A percentile compares a stretch with the other conserved stretches of the same genome.
Conservation (phyloP, 306 rosid genomes). For the Cucurbita pepo region DNA sequence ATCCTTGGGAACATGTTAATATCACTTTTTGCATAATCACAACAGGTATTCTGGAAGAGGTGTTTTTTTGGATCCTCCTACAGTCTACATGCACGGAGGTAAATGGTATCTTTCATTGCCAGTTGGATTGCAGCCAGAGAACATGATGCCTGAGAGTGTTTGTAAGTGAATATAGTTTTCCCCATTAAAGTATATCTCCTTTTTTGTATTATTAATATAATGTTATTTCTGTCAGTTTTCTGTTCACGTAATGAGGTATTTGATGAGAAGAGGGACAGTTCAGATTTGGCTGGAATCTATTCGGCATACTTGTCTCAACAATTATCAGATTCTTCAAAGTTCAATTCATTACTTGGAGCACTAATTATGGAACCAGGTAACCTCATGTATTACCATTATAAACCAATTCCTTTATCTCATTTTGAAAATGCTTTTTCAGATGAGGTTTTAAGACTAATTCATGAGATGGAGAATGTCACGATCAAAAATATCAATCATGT, state of each 20-base stretch:
- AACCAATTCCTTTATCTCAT: not conserved
- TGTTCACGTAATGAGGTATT: constrained; percentile 51
- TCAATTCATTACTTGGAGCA: constrained; percentile 48
- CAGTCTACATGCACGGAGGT: constrained; percentile 46
- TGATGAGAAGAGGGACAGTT: constrained; percentile 45
- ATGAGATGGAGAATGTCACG: not conserved
- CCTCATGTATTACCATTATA: constrained; percentile 19
- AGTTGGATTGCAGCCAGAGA: constrained; percentile 32
- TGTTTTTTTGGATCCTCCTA: constrained; percentile 78
- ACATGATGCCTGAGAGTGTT: constrained; percentile 14
- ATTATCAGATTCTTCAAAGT: constrained; percentile 33
- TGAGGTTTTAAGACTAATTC: not conserved
- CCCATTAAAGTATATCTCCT: not conserved
- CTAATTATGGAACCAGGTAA: constrained; percentile 78
- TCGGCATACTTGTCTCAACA: constrained; percentile 46
- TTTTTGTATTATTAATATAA: constrained; percentile 9
- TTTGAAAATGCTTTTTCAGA: not conserved
- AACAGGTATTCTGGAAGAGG: constrained; percentile 96
- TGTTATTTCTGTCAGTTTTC: constrained; percentile 42
- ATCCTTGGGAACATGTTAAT: constrained; percentile 10
- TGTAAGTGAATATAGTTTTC: constrained; percentile 20
- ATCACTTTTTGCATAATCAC: constrained; percentile 10
- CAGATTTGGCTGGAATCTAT: constrained; percentile 58
- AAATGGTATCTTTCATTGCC: constrained; percentile 65
- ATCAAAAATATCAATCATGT: not conserved